Evolutionary conservation across 179 eudicot genomes (phyloP), one percentile per base, ranked within the genome.

Genomic region (Silene coronaria): DNA sequence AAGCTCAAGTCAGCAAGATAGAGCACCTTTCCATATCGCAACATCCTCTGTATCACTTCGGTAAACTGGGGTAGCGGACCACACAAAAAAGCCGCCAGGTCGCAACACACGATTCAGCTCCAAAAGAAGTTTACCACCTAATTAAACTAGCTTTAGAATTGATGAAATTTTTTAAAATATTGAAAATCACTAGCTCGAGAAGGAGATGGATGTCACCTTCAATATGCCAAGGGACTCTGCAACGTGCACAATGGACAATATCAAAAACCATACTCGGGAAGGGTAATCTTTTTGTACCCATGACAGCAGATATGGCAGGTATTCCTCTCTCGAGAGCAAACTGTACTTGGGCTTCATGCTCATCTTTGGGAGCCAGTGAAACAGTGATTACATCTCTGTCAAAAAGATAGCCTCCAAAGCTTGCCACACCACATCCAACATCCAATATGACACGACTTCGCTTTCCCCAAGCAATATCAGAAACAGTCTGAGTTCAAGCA

Each of bases 41-140:
- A 73, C 82, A 66, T 82, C 68, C 74, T 82, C 88, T 0, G 69
- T 59, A 67, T 80, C 80, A 22, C 73, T 78, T 13, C 85, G 84
- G 83, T 85, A 85, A 62, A 85, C 82, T 38, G 88, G 88, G 51
- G 88, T 85, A 70, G 88, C 88, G 73, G 88, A 85, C 88, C 88
- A 85, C 23, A 85, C 85, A 73, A 85, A 82, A 77, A 78, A 82
- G 24, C 88, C 82, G 73, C 88, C 88, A 65, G 88, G 88, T 9
- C 88, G 79, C 80, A 85, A 66, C 74, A 82, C 79, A 70, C 86
- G 88, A 28, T 85, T 81, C 26, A 85, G 82, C 58, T 85, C 88
- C 77, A 85, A 76, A 30, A 85, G 86, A 62, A 85, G 84, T 62
- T 82, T 85, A 76, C 88, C 88, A 59, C 86, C 88, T 85, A 61